Evolutionary conservation across 2,329 filamentous ascomycete genomes (phyloP), one percentile per base, ranked within the genome.

Genomic region (Rhytidhysteron rufulum): DNA sequence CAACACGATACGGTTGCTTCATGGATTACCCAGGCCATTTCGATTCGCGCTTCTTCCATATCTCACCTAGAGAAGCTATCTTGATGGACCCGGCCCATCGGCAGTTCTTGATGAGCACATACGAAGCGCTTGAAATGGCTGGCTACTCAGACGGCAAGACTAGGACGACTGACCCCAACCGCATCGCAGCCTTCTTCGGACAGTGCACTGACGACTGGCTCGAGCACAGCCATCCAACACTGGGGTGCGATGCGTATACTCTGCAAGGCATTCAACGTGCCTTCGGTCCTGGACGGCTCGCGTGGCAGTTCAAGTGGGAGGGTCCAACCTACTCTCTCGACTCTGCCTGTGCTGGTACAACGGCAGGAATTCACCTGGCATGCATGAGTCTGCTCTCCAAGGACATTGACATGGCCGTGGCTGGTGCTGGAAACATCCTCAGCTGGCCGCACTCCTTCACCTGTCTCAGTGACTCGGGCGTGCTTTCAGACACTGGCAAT

Each of bases 201-300:
- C 8, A 7, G 3, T 22, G n/a, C 5, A 24, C n/a, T 20, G 51
- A 63, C 34, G 62, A 64, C 43, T 50, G 27, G 9, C 31, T 34
- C 3, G 46, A 50, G 18, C 20, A 43, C 11, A 49, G 43, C 34
- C n/a, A n/a, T n/a, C 17, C 39, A 6, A 35, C 24, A 3, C 39
- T 45, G 21, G 25, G 41, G 4, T 68, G 78, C 15, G 70, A 71
- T 41, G 76, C 73, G 0, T 77, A 78, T 50, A 73, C 60, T 49
- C 72, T 79, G 32, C 69, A 75, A 0, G 74, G 73, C 16, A 67
- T 67, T 20, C 60, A 63, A 7, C 63, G 75, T 13, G 75, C 74
- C 0, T 79, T 79, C 37, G 68, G 62, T 0, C 68, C 70, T 0
- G 75, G 74, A 0, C 66, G 75, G 7, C 63, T 72, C 42, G 71